phyloP scores from a whole-genome alignment of 2,329 filamentous ascomycete species.

The Capronia americana region DNA sequence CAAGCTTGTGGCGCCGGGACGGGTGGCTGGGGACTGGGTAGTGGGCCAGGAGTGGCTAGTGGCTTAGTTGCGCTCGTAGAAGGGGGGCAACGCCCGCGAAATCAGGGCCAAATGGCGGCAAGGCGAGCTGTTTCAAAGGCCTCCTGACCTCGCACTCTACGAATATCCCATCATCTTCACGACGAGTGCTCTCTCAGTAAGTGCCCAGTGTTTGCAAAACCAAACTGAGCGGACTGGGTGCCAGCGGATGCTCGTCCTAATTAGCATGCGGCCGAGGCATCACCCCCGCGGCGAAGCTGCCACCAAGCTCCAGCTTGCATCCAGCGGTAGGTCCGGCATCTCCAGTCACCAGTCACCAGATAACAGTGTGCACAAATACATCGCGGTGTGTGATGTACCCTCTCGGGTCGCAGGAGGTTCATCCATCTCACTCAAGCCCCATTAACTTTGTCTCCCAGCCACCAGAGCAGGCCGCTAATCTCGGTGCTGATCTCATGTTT shows the following conservation, averaged over 20 bases:
- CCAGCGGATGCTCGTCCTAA: neutral
- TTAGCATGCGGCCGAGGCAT: neutral
- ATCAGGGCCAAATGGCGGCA: neutral
- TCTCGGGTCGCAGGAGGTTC: neutral
- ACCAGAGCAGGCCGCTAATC: conserved; percentile 8
- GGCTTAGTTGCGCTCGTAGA: neutral
- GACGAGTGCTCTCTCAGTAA: neutral
- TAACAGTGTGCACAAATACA: neutral
- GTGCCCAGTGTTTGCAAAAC: neutral
- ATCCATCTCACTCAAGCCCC: neutral
- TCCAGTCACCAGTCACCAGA: neutral
- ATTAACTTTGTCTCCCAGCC: conserved; percentile 20
- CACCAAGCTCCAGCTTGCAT: neutral
- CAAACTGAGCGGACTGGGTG: neutral
- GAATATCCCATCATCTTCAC: neutral
- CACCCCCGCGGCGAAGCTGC: neutral
- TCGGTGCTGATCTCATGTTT: conserved; percentile 20
- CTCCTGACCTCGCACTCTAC: neutral
- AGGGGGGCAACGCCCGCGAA: neutral
- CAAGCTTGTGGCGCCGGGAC: neutral
- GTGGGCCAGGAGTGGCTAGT: neutral
- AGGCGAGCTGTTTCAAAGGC: neutral
- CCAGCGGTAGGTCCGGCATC: neutral
- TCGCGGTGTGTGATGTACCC: neutral
- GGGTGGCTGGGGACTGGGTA: neutral